phyloP scores from a whole-genome alignment of 805 yeast species.

The Kodamaea lidongshanica region DNA sequence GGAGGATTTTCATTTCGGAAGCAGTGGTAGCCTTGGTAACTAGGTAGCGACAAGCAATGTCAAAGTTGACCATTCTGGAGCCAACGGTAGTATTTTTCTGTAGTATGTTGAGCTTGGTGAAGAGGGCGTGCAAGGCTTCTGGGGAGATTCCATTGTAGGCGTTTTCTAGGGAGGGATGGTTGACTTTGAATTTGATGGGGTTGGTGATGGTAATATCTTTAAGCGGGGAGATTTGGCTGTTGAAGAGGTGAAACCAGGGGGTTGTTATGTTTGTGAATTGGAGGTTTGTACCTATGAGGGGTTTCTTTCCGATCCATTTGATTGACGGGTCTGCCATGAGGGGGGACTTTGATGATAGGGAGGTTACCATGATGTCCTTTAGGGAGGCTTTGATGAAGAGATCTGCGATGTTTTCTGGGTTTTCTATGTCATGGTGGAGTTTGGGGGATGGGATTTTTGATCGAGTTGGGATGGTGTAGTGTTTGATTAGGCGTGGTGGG shows the following conservation, averaged over 20 bases:
- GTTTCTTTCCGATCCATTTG: constrained; percentile 16
- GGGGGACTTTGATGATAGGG: constrained; percentile 23
- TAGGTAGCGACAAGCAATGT: constrained; percentile 2
- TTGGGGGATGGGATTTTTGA: too few relatives aligned
- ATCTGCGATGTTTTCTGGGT: constrained; percentile 32
- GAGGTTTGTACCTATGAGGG: constrained; percentile 16
- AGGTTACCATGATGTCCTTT: constrained; percentile 26
- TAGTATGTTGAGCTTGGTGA: constrained; percentile 3
- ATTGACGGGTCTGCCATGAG: constrained; percentile 23
- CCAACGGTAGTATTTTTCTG: not conserved
- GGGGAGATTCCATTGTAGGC: constrained; percentile 1
- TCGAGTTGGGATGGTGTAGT: too few relatives aligned
- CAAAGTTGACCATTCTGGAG: constrained; percentile 2
- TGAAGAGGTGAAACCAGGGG: constrained; percentile 27
- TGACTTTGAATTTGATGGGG: constrained; percentile 1
- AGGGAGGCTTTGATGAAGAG: constrained; percentile 22
- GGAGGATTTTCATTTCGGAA: constrained; percentile 5
- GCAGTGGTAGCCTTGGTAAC: not conserved
- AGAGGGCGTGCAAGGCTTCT: constrained; percentile 6
- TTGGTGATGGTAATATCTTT: constrained; percentile 5
- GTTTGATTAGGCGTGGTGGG: too few relatives aligned
- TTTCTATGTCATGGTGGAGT: constrained; percentile 23
- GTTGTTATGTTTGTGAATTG: constrained; percentile 23
- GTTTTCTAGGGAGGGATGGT: not conserved
- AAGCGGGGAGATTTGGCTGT: constrained; percentile 15